Evolutionary conservation across 208 protist species (phyloP).

Genomic region (Leishmania turanica): DNA sequence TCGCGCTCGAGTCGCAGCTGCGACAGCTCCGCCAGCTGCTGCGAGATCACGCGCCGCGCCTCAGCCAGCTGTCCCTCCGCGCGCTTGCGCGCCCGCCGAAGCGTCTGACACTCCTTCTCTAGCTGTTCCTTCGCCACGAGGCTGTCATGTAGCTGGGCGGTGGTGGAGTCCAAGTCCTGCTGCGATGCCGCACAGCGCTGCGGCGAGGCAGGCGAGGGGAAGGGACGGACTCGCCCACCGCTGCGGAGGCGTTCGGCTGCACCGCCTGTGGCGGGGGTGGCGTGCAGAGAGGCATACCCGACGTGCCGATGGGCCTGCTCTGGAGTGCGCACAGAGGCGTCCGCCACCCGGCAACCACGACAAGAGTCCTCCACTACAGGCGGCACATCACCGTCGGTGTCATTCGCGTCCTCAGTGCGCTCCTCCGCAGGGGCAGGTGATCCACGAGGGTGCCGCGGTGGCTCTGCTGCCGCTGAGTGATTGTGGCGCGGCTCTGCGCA

Average conservation of each 20-base stretch:
- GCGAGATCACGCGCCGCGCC: slow-evolving; percentile 62
- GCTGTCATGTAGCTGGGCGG: slow-evolving; percentile 61
- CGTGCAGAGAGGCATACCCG: slow-evolving; percentile 22
- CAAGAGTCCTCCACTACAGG: neutral
- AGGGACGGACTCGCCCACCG: neutral
- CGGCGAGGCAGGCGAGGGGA: neutral
- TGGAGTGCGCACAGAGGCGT: slow-evolving; percentile 4
- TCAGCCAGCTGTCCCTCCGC: slow-evolving; percentile 60
- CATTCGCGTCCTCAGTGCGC: neutral
- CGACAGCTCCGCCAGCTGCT: slow-evolving; percentile 73
- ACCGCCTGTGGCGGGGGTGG: slow-evolving; percentile 10
- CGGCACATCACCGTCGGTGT: neutral
- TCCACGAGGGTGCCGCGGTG: neutral
- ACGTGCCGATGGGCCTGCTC: neutral
- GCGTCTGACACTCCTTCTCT: slow-evolving; percentile 58
- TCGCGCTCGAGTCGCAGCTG: slow-evolving; percentile 44
- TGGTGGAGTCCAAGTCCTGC: slow-evolving; percentile 18
- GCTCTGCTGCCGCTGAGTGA: neutral
- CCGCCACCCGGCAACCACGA: neutral
- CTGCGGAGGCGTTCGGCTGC: neutral
- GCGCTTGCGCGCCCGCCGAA: slow-evolving; percentile 39
- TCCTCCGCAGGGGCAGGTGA: neutral
- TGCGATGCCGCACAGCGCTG: slow-evolving; percentile 15
- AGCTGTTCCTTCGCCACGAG: slow-evolving; percentile 65
- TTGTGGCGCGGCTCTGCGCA: neutral